phyloP scores from a whole-genome alignment of 768 basidiomycete species.

The Mycena galericulata region DNA sequence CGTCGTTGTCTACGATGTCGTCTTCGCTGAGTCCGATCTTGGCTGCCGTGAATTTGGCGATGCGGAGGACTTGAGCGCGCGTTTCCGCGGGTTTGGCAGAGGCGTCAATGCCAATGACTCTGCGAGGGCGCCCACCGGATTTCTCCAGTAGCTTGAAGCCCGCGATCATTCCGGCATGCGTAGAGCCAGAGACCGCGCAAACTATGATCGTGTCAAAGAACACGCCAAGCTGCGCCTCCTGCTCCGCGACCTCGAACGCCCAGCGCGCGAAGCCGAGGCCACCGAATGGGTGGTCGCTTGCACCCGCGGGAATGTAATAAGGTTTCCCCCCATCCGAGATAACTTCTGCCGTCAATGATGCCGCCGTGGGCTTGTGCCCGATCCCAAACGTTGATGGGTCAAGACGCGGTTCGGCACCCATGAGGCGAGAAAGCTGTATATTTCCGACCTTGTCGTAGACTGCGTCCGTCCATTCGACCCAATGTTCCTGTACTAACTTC shows the following conservation, averaged over 20 bases:
- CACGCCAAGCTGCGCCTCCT: slow-evolving; percentile 36
- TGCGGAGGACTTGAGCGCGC: slow-evolving; percentile 36
- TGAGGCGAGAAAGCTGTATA: slow-evolving; percentile 39
- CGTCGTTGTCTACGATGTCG: slow-evolving; percentile 37
- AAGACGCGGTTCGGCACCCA: slow-evolving; percentile 39
- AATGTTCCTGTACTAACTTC: slow-evolving; percentile 41
- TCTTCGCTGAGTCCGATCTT: slow-evolving; percentile 35
- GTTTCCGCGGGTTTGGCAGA: slow-evolving; percentile 38
- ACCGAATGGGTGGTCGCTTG: slow-evolving; percentile 40
- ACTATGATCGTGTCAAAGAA: slow-evolving; percentile 41
- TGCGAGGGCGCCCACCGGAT: slow-evolving; percentile 13
- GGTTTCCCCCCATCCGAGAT: slow-evolving; percentile 35
- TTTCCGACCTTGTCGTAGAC: slow-evolving; percentile 40
- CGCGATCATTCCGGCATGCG: slow-evolving; percentile 41
- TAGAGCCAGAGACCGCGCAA: slow-evolving; percentile 40
- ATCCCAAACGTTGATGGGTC: slow-evolving; percentile 39
- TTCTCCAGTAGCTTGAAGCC: slow-evolving; percentile 39
- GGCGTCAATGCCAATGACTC: slow-evolving; percentile 41
- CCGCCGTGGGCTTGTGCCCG: slow-evolving; percentile 39
- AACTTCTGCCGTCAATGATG: slow-evolving; percentile 32
- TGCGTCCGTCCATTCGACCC: slow-evolving; percentile 37
- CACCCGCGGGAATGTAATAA: slow-evolving; percentile 42
- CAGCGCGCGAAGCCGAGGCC: slow-evolving; percentile 41
- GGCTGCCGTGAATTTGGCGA: slow-evolving; percentile 36
- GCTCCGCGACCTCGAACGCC: slow-evolving; percentile 38